Base-by-base conservation (phyloP, 768 basidiomycete genomes). In the Boletales sp. region DNA sequence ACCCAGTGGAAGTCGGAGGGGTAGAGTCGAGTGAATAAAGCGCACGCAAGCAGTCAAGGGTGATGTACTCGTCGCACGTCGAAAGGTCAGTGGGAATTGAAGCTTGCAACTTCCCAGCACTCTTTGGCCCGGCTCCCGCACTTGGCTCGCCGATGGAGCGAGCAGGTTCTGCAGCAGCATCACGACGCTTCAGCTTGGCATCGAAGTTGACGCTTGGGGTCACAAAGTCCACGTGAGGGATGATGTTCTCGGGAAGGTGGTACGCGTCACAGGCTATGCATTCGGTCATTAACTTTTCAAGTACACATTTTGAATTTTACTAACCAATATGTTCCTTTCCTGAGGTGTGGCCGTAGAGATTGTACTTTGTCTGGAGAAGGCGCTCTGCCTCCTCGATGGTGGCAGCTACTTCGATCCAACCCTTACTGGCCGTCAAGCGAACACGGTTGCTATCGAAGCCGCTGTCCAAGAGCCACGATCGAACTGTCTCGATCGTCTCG, bases 141-240 rank as follows among this genome's bases (percentile, higher is more conserved):
- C 49, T 48, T 12, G 58, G 65, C 8, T 48, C 48, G 32, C 65
- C 58, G 13, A 65, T 36, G 2, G 48, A 39, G 10, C 38, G 46
- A 11, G 55, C 43, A 15, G 59, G 57, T 17, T 59, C 42, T 4
- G 18, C 21, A 17, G 18, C 28, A n/a, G 41, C 37, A 38, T 13
- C 40, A 43, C 63, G 54, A 50, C 57, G 53, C 30, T 53, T 48
- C 48, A 62, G 31, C 48, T 54, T 59, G 11, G 52, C 46, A 45
- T 68, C 63, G 21, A 72, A 72, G 57, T 70, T 60, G 1, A 70
- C 58, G 10, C 66, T 65, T 10, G 67, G 67, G 0, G 57, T 66
- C 37, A 69, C 63, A 46, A 72, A 59, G 44, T 72, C 67, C 14
- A 70, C 57, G 42, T 72, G 71, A 32, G 61, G 55, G 8, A 41